Evolutionary conservation across 768 basidiomycete genomes (phyloP).

Genomic region (Mrakia gelida): DNA sequence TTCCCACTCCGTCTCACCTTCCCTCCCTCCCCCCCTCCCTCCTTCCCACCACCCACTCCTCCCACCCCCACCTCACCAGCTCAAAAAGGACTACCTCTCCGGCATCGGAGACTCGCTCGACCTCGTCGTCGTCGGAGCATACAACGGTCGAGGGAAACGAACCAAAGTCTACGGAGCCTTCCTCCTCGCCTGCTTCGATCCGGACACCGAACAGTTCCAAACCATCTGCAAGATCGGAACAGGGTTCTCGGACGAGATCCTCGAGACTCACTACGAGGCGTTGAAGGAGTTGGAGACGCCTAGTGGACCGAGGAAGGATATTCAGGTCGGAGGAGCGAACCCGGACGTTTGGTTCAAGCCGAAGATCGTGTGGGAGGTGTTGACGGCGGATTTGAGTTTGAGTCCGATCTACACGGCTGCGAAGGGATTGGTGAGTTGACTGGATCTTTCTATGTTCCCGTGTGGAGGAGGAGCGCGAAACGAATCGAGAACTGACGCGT

Average conservation of each 20-base stretch:
- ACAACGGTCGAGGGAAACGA: slow-evolving; percentile 96
- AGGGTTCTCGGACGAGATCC: slow-evolving; percentile 87
- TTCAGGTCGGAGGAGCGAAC: slow-evolving; percentile 86
- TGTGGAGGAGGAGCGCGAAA: neutral
- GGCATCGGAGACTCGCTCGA: slow-evolving; percentile 97
- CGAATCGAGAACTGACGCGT: neutral
- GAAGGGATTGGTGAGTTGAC: slow-evolving; percentile 68
- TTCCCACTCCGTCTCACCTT: neutral
- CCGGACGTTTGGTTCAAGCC: slow-evolving; percentile 99
- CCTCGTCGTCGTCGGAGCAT: slow-evolving; percentile 93
- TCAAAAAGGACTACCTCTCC: slow-evolving; percentile 97
- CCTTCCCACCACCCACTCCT: no score
- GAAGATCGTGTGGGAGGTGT: slow-evolving; percentile 94
- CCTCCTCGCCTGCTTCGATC: slow-evolving; percentile 93
- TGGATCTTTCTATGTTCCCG: neutral
- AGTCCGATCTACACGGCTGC: slow-evolving; percentile 91
- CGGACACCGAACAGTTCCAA: slow-evolving; percentile 88
- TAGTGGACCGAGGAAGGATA: slow-evolving; percentile 70
- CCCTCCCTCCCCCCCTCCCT: neutral
- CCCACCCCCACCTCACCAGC: slow-evolving; percentile 50
- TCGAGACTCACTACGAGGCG: slow-evolving; percentile 73
- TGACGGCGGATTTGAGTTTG: slow-evolving; percentile 92
- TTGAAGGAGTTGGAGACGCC: slow-evolving; percentile 52
- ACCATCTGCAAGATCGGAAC: slow-evolving; percentile 99
- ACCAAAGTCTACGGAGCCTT: slow-evolving; percentile 97